Percentiles rank a stretch among this genome's conserved stretches.
These are phyloP conservation scores for Chrysochromulina tobinii DNA, from an alignment of 78 protist genomes.

Conservation along the genomic window DNA sequence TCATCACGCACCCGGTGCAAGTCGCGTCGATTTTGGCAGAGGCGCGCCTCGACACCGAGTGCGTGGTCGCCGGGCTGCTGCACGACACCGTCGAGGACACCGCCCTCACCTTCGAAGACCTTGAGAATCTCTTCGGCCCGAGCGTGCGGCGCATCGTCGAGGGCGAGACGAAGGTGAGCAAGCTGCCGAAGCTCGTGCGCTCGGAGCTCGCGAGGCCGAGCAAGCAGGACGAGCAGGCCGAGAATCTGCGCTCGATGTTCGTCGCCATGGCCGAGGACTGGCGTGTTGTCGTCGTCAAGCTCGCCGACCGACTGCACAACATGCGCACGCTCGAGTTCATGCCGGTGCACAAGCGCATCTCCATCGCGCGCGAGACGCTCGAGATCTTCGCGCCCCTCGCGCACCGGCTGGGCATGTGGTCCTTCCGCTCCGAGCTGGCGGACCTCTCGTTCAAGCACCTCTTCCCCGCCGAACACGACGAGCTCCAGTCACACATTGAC, in stretches of 20 bases:
- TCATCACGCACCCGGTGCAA: conserved; percentile 17
- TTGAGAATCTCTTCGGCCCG: neutral
- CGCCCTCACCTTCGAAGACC: neutral
- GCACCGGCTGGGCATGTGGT: neutral
- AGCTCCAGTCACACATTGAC: neutral
- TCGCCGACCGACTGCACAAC: conserved; percentile 45
- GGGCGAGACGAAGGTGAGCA: conserved; percentile 24
- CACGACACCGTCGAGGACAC: conserved; percentile 41
- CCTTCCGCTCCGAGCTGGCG: neutral
- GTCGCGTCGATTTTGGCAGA: conserved; percentile 16
- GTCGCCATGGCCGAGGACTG: conserved; percentile 30
- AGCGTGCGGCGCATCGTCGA: neutral
- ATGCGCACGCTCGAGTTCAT: conserved; percentile 32
- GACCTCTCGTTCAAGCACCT: neutral
- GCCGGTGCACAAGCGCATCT: conserved; percentile 30
- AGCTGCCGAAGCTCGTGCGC: neutral
- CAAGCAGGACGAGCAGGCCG: neutral
- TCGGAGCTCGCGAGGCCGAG: neutral
- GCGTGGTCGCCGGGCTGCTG: conserved; percentile 12
- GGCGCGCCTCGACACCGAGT: neutral
- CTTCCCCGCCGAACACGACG: neutral
- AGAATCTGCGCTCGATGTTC: conserved; percentile 6
- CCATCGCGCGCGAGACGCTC: conserved; percentile 7
- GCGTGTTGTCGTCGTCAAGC: conserved; percentile 49
- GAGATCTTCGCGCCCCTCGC: conserved; percentile 38